Percentiles rank a stretch among this genome's conserved stretches.
Evolutionary conservation across 306 rosid species (phyloP).

Genomic region (Aeschynomene evenia): DNA sequence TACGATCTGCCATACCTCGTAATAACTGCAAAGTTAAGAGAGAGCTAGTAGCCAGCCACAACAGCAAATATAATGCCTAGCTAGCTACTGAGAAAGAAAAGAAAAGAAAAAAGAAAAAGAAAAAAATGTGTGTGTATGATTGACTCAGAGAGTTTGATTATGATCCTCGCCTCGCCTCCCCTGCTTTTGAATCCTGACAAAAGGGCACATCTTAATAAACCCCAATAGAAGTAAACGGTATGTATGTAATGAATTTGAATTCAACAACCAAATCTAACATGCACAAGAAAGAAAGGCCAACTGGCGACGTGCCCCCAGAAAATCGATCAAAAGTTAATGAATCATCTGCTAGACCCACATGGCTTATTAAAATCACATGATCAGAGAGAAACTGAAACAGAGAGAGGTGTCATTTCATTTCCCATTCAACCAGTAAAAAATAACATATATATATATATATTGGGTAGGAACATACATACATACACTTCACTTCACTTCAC

Average conservation of each 20-base stretch:
- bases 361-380: constrained; percentile 21
- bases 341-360: constrained; percentile 36
- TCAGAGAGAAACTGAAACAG: background rate
- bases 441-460: background rate
- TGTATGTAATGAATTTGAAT: constrained; percentile 27
- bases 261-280: constrained; percentile 30
- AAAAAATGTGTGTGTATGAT: background rate
- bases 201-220: background rate
- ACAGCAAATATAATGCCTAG: too few relatives aligned
- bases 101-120: too few relatives aligned
- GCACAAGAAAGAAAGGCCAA: constrained; percentile 28
- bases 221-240: background rate
- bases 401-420: background rate
- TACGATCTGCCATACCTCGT: constrained; percentile 9
- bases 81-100: background rate
- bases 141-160: background rate
- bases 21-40: constrained; percentile 22
- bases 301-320: background rate
- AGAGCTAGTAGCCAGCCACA: too few relatives aligned
- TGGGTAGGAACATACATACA: constrained; percentile 9
- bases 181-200: constrained; percentile 10
- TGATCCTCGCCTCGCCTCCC: too few relatives aligned
- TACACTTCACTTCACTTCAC: too few relatives aligned
- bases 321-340: constrained; percentile 5
- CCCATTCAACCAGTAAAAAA: background rate